A percentile compares a stretch with the other conserved stretches of the same genome.
phyloP scores from a whole-genome alignment of 352 stramenopile species.

The Pythium guiyangense region DNA sequence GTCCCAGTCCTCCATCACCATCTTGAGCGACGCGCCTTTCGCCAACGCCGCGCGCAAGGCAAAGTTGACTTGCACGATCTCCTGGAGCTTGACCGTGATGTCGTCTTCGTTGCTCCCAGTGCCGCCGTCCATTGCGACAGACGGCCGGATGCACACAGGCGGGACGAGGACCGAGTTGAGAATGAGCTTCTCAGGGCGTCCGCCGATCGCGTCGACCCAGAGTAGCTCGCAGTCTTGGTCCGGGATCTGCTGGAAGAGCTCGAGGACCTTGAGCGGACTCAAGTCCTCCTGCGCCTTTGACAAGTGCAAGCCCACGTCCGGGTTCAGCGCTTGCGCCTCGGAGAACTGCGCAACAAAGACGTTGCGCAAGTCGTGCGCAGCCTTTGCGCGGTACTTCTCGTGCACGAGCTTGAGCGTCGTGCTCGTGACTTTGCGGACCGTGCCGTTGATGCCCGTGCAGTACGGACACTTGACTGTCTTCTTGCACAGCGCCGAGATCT shows the following conservation, averaged over 20 bases:
- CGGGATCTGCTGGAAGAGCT: constrained; percentile 94
- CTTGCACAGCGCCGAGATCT: constrained; percentile 96
- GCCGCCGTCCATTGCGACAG: constrained; percentile 96
- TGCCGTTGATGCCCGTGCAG: constrained; percentile 95
- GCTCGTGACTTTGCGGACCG: constrained; percentile 96
- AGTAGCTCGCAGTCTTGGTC: constrained; percentile 98
- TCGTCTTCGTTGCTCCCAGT: constrained; percentile 98
- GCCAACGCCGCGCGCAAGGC: constrained; percentile 92
- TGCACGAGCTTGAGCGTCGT: constrained; percentile 98
- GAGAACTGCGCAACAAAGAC: constrained; percentile 82
- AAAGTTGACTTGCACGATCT: constrained; percentile 99
- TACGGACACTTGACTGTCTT: constrained; percentile 94
- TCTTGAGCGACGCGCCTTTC: constrained; percentile 95
- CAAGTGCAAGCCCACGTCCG: constrained; percentile 83
- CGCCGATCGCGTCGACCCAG: constrained; percentile 94
- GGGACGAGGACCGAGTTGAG: constrained; percentile 97
- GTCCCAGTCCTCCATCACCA: constrained; percentile 99
- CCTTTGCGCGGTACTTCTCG: constrained; percentile 94
- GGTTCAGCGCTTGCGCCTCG: constrained; percentile 71
- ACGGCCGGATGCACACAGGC: constrained; percentile 98
- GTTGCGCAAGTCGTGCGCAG: constrained; percentile 75
- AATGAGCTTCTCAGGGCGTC: constrained; percentile 97
- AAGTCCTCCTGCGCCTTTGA: constrained; percentile 90
- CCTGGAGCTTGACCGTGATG: constrained; percentile 98
- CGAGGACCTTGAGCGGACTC: constrained; percentile 88